phyloP scores from a whole-genome alignment of 2,329 filamentous ascomycete genomes.

The Arthroderma sp. region DNA sequence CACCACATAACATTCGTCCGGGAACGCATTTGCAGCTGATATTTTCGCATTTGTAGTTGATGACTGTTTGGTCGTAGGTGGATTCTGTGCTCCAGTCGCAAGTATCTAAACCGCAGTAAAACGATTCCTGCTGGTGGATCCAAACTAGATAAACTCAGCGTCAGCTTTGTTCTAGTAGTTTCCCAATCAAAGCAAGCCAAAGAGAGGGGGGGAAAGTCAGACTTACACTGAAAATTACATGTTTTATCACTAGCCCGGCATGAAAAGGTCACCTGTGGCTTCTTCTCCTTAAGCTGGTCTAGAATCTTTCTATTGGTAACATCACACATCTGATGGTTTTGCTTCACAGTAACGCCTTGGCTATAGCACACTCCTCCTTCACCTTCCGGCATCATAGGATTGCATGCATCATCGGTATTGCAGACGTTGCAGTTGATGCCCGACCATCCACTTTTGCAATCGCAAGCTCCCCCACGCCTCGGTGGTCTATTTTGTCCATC shows the following conservation, averaged over 20 bases:
- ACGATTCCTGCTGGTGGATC: constrained; percentile 87
- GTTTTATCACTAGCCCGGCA: constrained; percentile 61
- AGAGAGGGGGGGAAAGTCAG: background rate
- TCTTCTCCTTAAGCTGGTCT: constrained; percentile 67
- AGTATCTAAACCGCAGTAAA: constrained; percentile 80
- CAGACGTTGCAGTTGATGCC: constrained; percentile 99
- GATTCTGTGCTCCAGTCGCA: constrained; percentile 63
- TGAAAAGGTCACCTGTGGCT: constrained; percentile 87
- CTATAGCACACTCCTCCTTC: constrained; percentile 84
- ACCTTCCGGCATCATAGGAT: constrained; percentile 71
- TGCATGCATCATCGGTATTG: constrained; percentile 66
- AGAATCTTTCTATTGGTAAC: constrained; percentile 94
- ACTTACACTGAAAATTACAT: constrained; percentile 88
- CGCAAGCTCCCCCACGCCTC: constrained; percentile 56
- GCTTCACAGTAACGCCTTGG: constrained; percentile 75
- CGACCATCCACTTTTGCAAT: constrained; percentile 85
- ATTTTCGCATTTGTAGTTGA: constrained; percentile 70
- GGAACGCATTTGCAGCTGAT: constrained; percentile 80
- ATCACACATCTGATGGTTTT: constrained; percentile 96
- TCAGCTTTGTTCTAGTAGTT: constrained; percentile 12
- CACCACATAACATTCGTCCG: constrained; percentile 86
- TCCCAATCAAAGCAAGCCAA: background rate
- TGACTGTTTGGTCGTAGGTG: constrained; percentile 60
- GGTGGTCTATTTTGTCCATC: constrained; percentile 67
- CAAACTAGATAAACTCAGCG: constrained; percentile 50